phyloP scores from a whole-genome alignment of 805 yeast species.

The Suhomyces kilbournensis region DNA sequence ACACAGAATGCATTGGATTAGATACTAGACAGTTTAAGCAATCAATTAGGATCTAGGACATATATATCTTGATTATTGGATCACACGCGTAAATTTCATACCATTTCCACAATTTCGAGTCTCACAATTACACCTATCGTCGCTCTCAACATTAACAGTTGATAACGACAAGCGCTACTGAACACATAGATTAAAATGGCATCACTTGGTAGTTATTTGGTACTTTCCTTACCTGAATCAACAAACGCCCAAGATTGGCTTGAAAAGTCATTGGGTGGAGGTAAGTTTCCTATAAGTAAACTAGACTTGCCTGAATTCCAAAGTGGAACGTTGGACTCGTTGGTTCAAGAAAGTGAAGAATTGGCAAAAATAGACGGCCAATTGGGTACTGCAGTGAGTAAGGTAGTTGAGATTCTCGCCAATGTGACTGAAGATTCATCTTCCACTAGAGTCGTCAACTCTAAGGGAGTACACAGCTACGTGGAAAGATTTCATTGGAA shows the following conservation, averaged over 20 bases:
- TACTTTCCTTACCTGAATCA: constrained; percentile 60
- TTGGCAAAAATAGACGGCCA: constrained; percentile 79
- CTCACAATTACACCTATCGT: constrained; percentile 1
- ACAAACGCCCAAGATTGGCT: constrained; percentile 51
- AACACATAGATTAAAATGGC: constrained; percentile 1
- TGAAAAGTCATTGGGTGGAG: constrained; percentile 52
- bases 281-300: constrained; percentile 54
- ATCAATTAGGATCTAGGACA: neutral
- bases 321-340: constrained; percentile 89
- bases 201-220: constrained; percentile 34
- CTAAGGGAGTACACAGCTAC: constrained; percentile 55
- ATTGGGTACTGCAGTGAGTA: constrained; percentile 62
- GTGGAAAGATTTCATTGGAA: constrained; percentile 84
- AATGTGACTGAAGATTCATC: constrained; percentile 30
- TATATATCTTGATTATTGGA: neutral
- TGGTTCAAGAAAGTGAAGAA: constrained; percentile 90
- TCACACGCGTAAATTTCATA: neutral
- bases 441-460: constrained; percentile 36
- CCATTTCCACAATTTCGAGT: neutral
- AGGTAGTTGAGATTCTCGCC: constrained; percentile 71
- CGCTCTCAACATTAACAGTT: neutral
- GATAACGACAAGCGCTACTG: neutral
- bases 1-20: neutral
- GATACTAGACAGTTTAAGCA: neutral
- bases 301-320: constrained; percentile 80